Evolutionary conservation across 2,329 filamentous ascomycete species (phyloP), one percentile per base, ranked within the genome.

Genomic region (Colletotrichum navitas): DNA sequence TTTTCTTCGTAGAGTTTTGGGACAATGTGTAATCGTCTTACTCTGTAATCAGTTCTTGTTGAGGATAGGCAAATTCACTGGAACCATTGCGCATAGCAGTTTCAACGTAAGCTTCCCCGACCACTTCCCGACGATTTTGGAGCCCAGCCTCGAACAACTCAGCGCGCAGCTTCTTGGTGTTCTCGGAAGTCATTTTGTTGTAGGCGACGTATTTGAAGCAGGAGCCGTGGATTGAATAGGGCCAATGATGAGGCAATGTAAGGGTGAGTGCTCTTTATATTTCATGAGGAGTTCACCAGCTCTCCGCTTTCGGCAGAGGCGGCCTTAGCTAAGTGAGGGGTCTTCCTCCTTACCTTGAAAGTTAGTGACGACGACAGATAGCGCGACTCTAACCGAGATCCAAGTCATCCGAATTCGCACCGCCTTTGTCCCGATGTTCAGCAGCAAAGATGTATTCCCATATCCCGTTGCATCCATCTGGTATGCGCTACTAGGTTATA

Each of bases 41-140:
- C 80, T 91, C 89, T 0, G 89, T 91, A 1, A 90, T 86, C 26
- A 90, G 82, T 73, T 91, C 86, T 79, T 92, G 90, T 74, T 87
- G 86, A 0, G 89, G 85, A 56, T 83, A 82, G 1, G 88, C 83
- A 76, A 91, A 92, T 8, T 88, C 85, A 11, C 85, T 86, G 0
- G 86, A 84, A 1, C 86, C 86, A 65, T 86, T 87, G 8, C 81
- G 80, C 26, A 91, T 81, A 1, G 89, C 85, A 7, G 80, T 80
- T 75, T 90, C 83, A 71, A 92, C 89, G 75, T 91, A 90, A 64
- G 83, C 83, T 52, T 88, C 81, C 12, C 90, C 89, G 8, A 88
- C 85, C 4, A 92, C 90, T 71, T 85, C 83, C 62, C 85, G 83
- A 51, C 90, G 87, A 76, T 88, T 87, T 77, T 87, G 83, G 67